A percentile compares a stretch with the other conserved stretches of the same genome.
Evolutionary conservation across 2,329 filamentous ascomycete species (phyloP).

Genomic region (Chaetothyriales sp.): DNA sequence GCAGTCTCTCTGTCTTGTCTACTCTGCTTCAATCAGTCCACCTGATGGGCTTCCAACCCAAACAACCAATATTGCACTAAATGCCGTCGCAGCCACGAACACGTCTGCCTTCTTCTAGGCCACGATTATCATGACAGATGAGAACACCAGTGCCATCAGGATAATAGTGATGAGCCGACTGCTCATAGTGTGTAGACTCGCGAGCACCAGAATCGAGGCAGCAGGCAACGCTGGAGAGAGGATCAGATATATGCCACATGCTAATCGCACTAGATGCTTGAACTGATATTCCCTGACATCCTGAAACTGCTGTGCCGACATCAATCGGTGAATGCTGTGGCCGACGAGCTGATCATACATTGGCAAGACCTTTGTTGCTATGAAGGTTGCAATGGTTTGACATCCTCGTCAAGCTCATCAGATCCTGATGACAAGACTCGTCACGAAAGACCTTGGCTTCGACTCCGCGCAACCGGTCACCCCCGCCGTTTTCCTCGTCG

Average conservation of each 20-base stretch:
- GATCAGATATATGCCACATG: slow-evolving; percentile 13
- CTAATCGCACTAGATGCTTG: slow-evolving; percentile 11
- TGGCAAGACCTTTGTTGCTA: slow-evolving; percentile 10
- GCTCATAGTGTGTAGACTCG: slow-evolving; percentile 11
- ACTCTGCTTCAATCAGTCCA: background rate
- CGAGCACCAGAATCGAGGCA: slow-evolving; percentile 12
- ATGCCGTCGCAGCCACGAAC: slow-evolving; percentile 16
- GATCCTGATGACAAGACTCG: slow-evolving; percentile 2
- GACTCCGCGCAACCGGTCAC: slow-evolving; percentile 11
- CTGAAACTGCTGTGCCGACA: slow-evolving; percentile 11
- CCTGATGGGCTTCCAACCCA: slow-evolving; percentile 10
- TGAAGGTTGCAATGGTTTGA: slow-evolving; percentile 10
- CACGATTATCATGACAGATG: slow-evolving; percentile 15
- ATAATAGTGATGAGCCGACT: slow-evolving; percentile 11
- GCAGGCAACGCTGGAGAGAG: slow-evolving; percentile 14
- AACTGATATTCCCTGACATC: slow-evolving; percentile 11
- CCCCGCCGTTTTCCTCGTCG: slow-evolving; percentile 14
- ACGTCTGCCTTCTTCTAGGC: slow-evolving; percentile 14
- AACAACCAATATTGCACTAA: slow-evolving; percentile 15
- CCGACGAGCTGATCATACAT: slow-evolving; percentile 13
- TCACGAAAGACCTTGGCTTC: slow-evolving; percentile 13
- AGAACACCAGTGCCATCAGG: slow-evolving; percentile 14
- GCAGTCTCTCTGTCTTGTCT: background rate
- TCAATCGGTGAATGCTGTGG: slow-evolving; percentile 12
- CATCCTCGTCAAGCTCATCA: slow-evolving; percentile 10